phyloP scores from a whole-genome alignment of 2,329 filamentous ascomycete species.

The Aspergillus fructus region DNA sequence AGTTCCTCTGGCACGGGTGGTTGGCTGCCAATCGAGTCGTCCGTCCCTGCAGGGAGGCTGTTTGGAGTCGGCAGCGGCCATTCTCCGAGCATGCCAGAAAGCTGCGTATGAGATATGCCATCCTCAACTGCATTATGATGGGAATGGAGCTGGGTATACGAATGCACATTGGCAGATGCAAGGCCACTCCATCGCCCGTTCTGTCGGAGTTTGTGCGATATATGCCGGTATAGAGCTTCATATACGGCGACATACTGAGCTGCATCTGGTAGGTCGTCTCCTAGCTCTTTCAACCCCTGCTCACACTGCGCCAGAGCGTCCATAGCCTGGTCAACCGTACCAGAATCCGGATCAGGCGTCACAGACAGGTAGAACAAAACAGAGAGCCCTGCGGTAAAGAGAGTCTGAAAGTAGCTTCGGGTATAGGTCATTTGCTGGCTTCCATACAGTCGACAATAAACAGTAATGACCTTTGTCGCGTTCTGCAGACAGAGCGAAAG shows the following conservation, averaged over 20 bases:
- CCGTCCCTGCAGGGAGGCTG: neutral
- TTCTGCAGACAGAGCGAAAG: slow-evolving; percentile 35
- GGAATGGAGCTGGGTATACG: neutral
- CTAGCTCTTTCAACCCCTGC: slow-evolving; percentile 15
- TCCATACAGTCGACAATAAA: slow-evolving; percentile 40
- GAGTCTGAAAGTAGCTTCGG: slow-evolving; percentile 50
- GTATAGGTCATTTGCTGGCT: slow-evolving; percentile 43
- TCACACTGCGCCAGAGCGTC: slow-evolving; percentile 16
- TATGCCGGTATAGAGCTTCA: slow-evolving; percentile 16
- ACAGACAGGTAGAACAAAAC: slow-evolving; percentile 31
- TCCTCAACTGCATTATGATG: neutral
- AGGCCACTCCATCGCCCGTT: neutral
- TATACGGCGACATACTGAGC: slow-evolving; percentile 22
- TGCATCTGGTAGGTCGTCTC: slow-evolving; percentile 18
- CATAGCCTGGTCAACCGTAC: slow-evolving; percentile 8
- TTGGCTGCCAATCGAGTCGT: neutral
- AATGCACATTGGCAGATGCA: too few relatives aligned
- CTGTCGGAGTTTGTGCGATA: neutral
- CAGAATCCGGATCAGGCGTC: slow-evolving; percentile 8
- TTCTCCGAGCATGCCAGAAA: neutral
- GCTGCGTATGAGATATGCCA: neutral
- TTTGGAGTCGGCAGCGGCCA: neutral
- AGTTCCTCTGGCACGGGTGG: neutral
- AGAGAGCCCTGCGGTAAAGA: slow-evolving; percentile 47
- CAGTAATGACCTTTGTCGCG: slow-evolving; percentile 38